These are phyloP conservation scores for Stephanodiscus minutulus DNA, from an alignment of 108 stramenopile genomes.

Conservation along the genomic window DNA sequence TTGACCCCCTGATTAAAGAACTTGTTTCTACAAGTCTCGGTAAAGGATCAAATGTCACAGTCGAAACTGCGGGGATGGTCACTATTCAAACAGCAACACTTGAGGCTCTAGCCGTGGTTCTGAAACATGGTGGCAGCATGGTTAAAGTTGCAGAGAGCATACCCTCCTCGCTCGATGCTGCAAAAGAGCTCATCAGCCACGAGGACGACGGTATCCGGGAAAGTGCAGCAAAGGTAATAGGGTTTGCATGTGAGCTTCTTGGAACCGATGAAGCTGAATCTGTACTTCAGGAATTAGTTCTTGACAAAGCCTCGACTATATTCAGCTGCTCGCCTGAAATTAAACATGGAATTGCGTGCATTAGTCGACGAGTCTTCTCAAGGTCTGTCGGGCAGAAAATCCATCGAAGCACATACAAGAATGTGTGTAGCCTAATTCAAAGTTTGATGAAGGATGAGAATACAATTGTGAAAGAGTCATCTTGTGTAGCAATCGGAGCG, in stretches of 20 bases:
- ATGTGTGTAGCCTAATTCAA: constrained; percentile 27
- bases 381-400: constrained; percentile 56
- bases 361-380: constrained; percentile 65
- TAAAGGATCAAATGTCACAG: constrained; percentile 47
- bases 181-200: constrained; percentile 67
- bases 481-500: constrained; percentile 75
- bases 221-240: constrained; percentile 82
- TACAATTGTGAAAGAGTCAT: constrained; percentile 63
- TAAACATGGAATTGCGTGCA: constrained; percentile 77
- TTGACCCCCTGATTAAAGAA: constrained; percentile 93
- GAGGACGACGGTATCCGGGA: constrained; percentile 83
- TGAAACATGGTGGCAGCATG: constrained; percentile 77
- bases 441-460: constrained; percentile 74
- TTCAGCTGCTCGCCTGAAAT: constrained; percentile 46
- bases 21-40: constrained; percentile 78
- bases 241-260: constrained; percentile 69
- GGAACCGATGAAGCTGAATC: constrained; percentile 56
- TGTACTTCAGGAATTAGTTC: constrained; percentile 53
- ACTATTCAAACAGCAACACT: constrained; percentile 85
- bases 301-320: constrained; percentile 41
- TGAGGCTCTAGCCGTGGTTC: constrained; percentile 70
- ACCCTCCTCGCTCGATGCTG: constrained; percentile 80
- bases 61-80: constrained; percentile 65
- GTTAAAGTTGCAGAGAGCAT: constrained; percentile 84
- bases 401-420: constrained; percentile 40